Evolutionary conservation across 257 asterid species (phyloP).

Genomic region (Plantago major): DNA sequence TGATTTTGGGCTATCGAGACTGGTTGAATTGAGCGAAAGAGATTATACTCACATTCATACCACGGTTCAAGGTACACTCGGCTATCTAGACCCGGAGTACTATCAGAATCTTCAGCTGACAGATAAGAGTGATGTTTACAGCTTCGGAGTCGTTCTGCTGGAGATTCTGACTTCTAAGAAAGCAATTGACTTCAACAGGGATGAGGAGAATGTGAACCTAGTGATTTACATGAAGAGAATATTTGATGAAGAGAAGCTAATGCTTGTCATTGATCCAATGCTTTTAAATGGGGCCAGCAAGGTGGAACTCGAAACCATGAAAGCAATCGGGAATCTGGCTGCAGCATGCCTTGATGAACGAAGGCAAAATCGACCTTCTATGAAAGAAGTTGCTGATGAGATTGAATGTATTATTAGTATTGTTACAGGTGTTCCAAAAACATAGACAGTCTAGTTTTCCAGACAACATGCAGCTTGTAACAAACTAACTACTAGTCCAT

Average conservation of each 20-base stretch:
- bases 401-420: conserved; percentile 52
- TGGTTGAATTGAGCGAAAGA: conserved; percentile 42
- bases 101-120: conserved; percentile 47
- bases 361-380: conserved; percentile 57
- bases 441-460: not conserved
- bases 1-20: conserved; percentile 55
- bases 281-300: conserved; percentile 39
- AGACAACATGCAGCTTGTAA: conserved; percentile 2
- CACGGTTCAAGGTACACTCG: conserved; percentile 57
- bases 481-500: not conserved
- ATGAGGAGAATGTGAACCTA: conserved; percentile 52
- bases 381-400: conserved; percentile 72
- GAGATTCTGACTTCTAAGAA: conserved; percentile 49
- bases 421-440: conserved; percentile 27
- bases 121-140: conserved; percentile 56
- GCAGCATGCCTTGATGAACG: conserved; percentile 52
- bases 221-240: conserved; percentile 53
- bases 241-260: conserved; percentile 37
- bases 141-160: conserved; percentile 61
- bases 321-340: conserved; percentile 55
- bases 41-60: conserved; percentile 50
- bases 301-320: conserved; percentile 55
- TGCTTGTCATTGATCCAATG: conserved; percentile 43
- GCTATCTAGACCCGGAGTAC: conserved; percentile 60
- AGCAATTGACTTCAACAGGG: conserved; percentile 56